Evolutionary conservation across 192 early-diverging fungal species (phyloP), one percentile per base, ranked within the genome.

Genomic region (Coemansia sp.): DNA sequence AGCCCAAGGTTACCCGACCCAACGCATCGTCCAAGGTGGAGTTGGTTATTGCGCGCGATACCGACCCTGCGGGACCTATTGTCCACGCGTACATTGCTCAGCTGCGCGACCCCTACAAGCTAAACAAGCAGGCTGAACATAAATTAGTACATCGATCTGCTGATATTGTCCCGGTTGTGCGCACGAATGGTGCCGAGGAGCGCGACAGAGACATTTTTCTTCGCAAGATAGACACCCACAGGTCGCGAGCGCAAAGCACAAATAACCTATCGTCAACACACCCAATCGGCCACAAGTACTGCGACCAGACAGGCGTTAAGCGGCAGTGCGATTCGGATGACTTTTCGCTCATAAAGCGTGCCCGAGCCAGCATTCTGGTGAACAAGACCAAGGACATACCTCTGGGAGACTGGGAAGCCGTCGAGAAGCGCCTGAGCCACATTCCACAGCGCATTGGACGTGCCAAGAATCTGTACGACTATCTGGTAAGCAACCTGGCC

Each of bases 131-230:
- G 24, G 24, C 24, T 27, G 19, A 34, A 14, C 3, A 21, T 16
- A 13, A 53, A 65, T 17, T 24, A 14, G 63, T 59, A 8, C 70
- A 60, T 27, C 27, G 24, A 2, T 56, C 76, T 24, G 19, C 42
- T 1, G 59, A 66, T 0, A 11, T 16, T 11, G 44, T 68, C 11
- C 48, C 9, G 1, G 42, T 81, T n/a, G 48, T 27, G 37, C 63
- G 79, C 14, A 64, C 70, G 0, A 61, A 72, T 10, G 75, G 75
- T 24, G 69, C 75, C 13, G 69, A 64, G 62, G 57, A 64, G 34
- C 75, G 75, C 33, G 75, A 77, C 27, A 9, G 56, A 17, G 50
- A 51, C 29, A 64, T 39, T 33, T 17, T 57, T 33, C 31, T 57
- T 34, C 54, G 54, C 45, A 61, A 24, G 33, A 61, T 41, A 44